These are phyloP conservation scores for Trichosporon sp. DNA, from an alignment of 1,284 basidiomycete species.

Conservation along the genomic window DNA sequence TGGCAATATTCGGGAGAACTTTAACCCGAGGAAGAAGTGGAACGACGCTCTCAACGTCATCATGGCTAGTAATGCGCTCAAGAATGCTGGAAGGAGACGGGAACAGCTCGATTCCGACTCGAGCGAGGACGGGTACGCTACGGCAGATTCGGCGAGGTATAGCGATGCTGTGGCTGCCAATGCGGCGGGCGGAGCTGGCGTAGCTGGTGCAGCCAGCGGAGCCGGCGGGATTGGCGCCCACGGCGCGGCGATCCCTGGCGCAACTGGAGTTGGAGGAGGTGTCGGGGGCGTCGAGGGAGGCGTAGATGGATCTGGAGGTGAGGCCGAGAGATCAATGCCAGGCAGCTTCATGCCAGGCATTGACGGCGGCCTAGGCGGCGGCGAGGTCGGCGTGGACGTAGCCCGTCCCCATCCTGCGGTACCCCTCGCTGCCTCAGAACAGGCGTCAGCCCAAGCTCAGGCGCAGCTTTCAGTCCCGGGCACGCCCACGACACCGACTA, in stretches of 20 bases:
- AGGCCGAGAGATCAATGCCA: too few species aligned
- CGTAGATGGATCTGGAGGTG: too few species aligned
- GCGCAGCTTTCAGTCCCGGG: too few species aligned
- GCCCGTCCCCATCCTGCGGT: too few species aligned
- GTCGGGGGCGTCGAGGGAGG: too few species aligned
- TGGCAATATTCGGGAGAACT: slow-evolving; percentile 64
- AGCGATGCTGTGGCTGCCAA: not conserved
- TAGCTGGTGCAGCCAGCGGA: too few species aligned
- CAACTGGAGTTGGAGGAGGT: too few species aligned
- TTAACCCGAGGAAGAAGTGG: slow-evolving; percentile 38
- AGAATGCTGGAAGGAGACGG: not conserved
- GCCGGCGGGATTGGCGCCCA: too few species aligned
- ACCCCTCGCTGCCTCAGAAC: not conserved
- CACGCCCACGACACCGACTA: not conserved
- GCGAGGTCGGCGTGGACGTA: too few species aligned
- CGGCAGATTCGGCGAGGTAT: slow-evolving; percentile 1
- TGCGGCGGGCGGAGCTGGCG: not conserved
- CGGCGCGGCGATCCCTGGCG: too few species aligned
- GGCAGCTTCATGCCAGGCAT: too few species aligned
- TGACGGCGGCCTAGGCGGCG: too few species aligned
- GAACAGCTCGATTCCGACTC: slow-evolving; percentile 8
- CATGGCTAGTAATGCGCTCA: slow-evolving; percentile 9
- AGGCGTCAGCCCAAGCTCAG: not conserved
- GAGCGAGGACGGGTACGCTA: slow-evolving; percentile 5
- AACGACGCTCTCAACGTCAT: slow-evolving; percentile 28